Conservation (phyloP, 129 eudicot species). For the Pittosporum tobira region DNA sequence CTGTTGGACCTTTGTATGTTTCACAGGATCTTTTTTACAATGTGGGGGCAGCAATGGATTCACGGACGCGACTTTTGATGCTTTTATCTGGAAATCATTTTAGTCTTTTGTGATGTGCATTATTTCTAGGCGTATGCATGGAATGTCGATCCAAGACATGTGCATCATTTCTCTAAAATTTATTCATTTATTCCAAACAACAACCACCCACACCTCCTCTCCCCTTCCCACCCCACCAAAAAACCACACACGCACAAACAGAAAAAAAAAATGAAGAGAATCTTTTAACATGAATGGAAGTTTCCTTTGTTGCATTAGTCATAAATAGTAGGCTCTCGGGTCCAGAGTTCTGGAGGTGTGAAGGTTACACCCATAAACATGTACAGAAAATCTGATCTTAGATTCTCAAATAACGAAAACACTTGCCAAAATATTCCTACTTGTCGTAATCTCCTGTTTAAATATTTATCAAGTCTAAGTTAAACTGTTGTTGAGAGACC, state of each 20-base stretch:
- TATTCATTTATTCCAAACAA: no score
- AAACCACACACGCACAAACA: no score
- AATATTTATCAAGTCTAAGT: constrained; percentile 7
- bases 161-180: constrained; percentile 3
- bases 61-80: constrained; percentile 28
- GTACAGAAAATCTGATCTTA: not conserved
- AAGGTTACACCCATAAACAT: no score
- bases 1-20: constrained; percentile 69
- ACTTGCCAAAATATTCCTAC: not conserved
- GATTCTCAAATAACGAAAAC: not conserved
- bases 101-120: constrained; percentile 19
- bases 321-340: not conserved
- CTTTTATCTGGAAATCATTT: constrained; percentile 19
- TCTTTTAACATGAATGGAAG: no score
- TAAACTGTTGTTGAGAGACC: constrained; percentile 19
- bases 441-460: not conserved
- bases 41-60: constrained; percentile 28
- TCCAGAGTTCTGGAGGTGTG: no score
- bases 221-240: no score
- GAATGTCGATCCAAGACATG: not conserved
- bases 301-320: not conserved
- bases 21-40: constrained; percentile 52
- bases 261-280: no score
- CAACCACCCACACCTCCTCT: no score
- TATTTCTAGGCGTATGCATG: constrained; percentile 5